Conservation (phyloP, 331 rosid species). For the Malus hybrid region DNA sequence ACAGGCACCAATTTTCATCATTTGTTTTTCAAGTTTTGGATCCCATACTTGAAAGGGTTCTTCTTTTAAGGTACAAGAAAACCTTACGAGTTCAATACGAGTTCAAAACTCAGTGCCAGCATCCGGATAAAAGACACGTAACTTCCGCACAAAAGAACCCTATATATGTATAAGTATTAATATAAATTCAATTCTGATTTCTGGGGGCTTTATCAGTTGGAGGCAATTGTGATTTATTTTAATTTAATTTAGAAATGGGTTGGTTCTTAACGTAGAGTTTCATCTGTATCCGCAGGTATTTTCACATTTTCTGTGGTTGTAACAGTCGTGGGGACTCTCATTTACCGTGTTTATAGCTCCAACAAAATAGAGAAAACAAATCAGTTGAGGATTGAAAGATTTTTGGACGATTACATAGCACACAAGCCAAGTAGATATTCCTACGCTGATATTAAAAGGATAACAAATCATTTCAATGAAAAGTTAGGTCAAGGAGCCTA, state of each 20-base stretch:
- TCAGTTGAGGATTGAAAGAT: neutral
- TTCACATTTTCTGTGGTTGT: neutral
- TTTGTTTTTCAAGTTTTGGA: too few species aligned
- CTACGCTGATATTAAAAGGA: constrained; percentile 5
- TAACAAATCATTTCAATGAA: constrained; percentile 3
- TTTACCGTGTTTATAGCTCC: neutral
- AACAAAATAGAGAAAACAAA: neutral
- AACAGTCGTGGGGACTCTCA: neutral
- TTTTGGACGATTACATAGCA: constrained; percentile 16
- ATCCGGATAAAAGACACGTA: too few species aligned
- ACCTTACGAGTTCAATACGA: too few species aligned
- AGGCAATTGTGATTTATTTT: neutral
- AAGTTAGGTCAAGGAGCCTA: neutral
- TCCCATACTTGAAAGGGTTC: too few species aligned
- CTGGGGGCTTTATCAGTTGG: neutral
- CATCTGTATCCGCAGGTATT: neutral
- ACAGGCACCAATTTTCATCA: too few species aligned
- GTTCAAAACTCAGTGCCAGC: too few species aligned
- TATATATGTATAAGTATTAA: too few species aligned
- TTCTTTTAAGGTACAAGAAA: too few species aligned
- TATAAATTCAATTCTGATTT: too few species aligned
- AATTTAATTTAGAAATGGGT: neutral
- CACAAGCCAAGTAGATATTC: constrained; percentile 16
- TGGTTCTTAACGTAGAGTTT: neutral
- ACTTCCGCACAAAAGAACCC: too few species aligned